These are phyloP conservation scores for Sugiyamaella qingdaonensis DNA, from an alignment of 805 yeast genomes.

Conservation along the genomic window DNA sequence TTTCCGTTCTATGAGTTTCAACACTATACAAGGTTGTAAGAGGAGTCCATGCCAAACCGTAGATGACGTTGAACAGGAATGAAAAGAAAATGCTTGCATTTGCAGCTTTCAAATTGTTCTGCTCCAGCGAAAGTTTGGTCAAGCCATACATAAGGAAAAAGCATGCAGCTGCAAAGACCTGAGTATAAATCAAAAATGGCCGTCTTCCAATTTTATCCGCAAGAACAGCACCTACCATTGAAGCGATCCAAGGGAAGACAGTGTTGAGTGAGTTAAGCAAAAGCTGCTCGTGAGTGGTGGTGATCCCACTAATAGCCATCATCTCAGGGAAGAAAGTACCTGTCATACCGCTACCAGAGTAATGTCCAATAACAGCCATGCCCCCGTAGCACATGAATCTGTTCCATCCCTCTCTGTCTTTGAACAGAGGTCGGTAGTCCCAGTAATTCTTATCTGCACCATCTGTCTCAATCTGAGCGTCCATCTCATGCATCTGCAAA, in stretches of 20 bases:
- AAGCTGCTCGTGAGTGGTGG: neutral
- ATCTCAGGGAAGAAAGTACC: neutral
- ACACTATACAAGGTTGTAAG: constrained; percentile 33
- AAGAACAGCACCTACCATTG: neutral
- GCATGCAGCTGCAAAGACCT: constrained; percentile 1
- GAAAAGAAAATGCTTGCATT: constrained; percentile 6
- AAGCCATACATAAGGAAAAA: constrained; percentile 18
- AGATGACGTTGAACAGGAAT: constrained; percentile 11
- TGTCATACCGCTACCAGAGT: neutral
- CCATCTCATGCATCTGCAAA: constrained; percentile 9
- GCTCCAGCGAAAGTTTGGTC: constrained; percentile 20
- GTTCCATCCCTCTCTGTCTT: constrained; percentile 2
- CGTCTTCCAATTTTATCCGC: constrained; percentile 27
- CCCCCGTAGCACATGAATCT: constrained; percentile 1
- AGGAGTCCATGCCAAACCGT: constrained; percentile 31
- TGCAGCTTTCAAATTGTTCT: constrained; percentile 15
- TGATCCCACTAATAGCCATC: neutral
- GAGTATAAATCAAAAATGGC: constrained; percentile 22
- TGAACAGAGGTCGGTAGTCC: constrained; percentile 12
- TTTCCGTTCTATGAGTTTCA: constrained; percentile 25
- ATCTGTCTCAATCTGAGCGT: constrained; percentile 3
- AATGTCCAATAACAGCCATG: neutral
- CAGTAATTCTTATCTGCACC: constrained; percentile 7
- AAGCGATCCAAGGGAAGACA: constrained; percentile 12
- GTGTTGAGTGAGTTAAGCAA: constrained; percentile 5